Evolutionary conservation across 2,329 filamentous ascomycete species (phyloP).

Genomic region (Phialocephala sp.): DNA sequence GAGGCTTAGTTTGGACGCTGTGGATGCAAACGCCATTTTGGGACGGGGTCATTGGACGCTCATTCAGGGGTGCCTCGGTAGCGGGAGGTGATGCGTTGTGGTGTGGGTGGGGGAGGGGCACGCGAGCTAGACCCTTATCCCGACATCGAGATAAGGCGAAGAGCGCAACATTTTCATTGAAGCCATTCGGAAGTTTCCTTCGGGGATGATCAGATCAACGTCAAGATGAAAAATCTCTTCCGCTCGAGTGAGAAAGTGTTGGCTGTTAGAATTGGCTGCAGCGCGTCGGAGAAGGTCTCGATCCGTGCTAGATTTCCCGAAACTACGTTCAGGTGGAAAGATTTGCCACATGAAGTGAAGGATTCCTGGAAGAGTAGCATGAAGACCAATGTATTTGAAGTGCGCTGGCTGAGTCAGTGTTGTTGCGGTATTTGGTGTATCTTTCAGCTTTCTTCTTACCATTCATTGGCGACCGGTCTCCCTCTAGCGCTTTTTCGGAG

Average conservation of each 20-base stretch:
- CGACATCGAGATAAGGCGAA: background rate
- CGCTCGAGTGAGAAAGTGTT: conserved; percentile 1
- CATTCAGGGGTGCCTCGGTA: background rate
- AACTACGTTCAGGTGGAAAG: background rate
- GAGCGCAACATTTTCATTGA: background rate
- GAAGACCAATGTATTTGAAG: background rate
- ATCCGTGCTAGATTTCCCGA: background rate
- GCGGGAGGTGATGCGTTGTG: background rate
- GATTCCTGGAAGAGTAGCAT: background rate
- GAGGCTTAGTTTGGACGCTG: background rate
- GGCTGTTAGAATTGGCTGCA: background rate
- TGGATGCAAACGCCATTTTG: conserved; percentile 6
- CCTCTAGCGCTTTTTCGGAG: background rate
- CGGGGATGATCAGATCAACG: background rate
- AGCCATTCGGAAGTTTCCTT: background rate
- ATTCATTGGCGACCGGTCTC: background rate
- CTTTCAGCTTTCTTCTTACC: background rate
- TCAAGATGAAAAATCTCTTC: background rate
- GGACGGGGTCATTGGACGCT: background rate
- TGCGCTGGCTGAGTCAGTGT: background rate
- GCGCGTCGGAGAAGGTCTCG: background rate
- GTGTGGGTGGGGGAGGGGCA: background rate
- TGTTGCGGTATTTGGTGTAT: background rate
- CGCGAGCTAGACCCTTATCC: background rate
- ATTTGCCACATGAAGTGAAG: conserved; percentile 3